These are phyloP conservation scores for Gentiana macrophylla DNA, from an alignment of 257 asterid species.

Conservation along the genomic window DNA sequence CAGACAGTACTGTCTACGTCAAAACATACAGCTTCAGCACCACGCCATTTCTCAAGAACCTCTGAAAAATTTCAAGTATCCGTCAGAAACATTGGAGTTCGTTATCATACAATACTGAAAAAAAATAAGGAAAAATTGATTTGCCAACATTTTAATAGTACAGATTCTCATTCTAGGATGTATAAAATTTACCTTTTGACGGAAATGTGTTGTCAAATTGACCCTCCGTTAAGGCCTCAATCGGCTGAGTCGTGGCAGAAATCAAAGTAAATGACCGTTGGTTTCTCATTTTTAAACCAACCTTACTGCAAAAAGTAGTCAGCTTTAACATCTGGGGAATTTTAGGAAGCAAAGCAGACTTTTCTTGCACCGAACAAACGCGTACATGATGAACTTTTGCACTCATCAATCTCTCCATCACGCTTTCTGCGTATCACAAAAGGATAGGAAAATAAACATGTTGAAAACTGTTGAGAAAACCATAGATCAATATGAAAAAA, in stretches of 20 bases:
- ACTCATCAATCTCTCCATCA: conserved; percentile 64
- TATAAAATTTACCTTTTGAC: conserved; percentile 40
- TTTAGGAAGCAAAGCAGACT: conserved; percentile 16
- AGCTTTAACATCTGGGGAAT: conserved; percentile 24
- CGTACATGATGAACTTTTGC: conserved; percentile 30
- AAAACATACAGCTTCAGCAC: conserved; percentile 75
- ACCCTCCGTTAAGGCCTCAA: conserved; percentile 26
- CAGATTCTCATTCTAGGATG: no score
- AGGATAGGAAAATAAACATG: no score
- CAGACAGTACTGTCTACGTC: conserved; percentile 98
- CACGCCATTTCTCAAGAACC: conserved; percentile 68
- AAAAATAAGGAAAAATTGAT: no score
- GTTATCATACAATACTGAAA: no score
- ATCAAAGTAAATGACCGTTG: conserved; percentile 30
- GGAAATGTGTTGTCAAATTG: conserved; percentile 61
- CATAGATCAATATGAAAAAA: no score
- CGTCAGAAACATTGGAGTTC: conserved; percentile 10
- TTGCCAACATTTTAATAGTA: no score
- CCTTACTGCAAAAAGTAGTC: conserved; percentile 15
- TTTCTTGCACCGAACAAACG: conserved; percentile 22
- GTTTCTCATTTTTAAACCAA: conserved; percentile 23
- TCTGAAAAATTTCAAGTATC: conserved; percentile 29
- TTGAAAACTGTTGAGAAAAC: no score
- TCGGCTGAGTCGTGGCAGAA: conserved; percentile 54
- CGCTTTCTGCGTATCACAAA: neutral